phyloP scores from a whole-genome alignment of 345 rosid genomes.

The Eucalyptus fibrosa region DNA sequence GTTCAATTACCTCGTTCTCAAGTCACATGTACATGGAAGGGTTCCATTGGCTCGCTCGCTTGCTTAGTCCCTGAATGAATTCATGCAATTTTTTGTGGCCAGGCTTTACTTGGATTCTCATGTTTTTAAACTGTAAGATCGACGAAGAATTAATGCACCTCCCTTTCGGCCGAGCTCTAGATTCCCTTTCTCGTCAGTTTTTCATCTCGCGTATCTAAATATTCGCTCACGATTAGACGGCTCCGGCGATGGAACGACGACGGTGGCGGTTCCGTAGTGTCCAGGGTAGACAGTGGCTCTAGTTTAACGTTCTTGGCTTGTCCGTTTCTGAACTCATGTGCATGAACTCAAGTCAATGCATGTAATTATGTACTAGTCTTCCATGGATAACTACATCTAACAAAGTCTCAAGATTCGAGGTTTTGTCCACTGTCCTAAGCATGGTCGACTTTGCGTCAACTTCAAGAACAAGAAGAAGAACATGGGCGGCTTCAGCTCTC shows the following conservation, averaged over 20 bases:
- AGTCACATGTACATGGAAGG: background rate
- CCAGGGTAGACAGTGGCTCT: background rate
- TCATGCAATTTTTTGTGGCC: background rate
- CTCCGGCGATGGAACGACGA: background rate
- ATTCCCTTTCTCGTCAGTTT: background rate
- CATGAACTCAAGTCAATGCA: background rate
- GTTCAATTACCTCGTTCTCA: background rate
- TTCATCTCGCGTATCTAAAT: background rate
- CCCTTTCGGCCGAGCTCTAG: background rate
- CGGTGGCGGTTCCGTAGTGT: background rate
- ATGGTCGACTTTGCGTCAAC: background rate
- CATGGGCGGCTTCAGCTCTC: background rate
- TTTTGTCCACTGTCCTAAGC: background rate
- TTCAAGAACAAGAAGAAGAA: background rate
- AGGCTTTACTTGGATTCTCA: background rate
- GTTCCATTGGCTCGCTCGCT: background rate
- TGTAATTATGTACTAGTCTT: background rate
- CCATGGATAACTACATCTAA: background rate
- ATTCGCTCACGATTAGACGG: background rate
- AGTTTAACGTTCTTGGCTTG: background rate
- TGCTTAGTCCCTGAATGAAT: background rate
- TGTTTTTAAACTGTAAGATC: background rate
- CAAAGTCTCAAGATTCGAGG: background rate
- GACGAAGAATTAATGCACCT: background rate
- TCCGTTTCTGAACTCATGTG: background rate